Conservation (phyloP, 139 green algal genomes). For the Picochlorum sp. region DNA sequence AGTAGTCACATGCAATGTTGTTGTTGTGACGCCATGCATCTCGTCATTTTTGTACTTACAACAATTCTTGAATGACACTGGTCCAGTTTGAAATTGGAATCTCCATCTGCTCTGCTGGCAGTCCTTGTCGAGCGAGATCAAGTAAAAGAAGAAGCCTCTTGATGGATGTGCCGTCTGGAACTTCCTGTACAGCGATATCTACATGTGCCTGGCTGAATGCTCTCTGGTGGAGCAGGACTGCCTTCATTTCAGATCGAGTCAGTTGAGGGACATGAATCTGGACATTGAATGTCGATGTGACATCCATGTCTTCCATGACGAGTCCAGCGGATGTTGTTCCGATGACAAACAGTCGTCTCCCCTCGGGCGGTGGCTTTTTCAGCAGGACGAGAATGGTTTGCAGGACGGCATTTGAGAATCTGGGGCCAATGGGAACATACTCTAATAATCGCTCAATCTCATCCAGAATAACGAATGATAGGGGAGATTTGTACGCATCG, state of each 20-base stretch:
- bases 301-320: slow-evolving; percentile 58
- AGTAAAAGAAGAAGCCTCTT: slow-evolving; percentile 94
- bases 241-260: slow-evolving; percentile 50
- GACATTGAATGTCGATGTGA: slow-evolving; percentile 80
- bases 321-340: slow-evolving; percentile 53
- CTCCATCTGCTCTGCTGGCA: slow-evolving; percentile 12
- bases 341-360: slow-evolving; percentile 79
- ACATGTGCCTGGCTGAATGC: slow-evolving; percentile 45
- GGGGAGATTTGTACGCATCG: slow-evolving; percentile 81
- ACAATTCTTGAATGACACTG: slow-evolving; percentile 24
- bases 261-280: slow-evolving; percentile 76
- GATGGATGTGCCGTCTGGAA: slow-evolving; percentile 66
- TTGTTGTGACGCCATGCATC: background rate
- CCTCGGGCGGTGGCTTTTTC: slow-evolving; percentile 82
- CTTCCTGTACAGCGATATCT: slow-evolving; percentile 18
- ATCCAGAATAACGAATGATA: slow-evolving; percentile 89
- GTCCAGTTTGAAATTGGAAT: slow-evolving; percentile 17
- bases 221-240: slow-evolving; percentile 57
- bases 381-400: slow-evolving; percentile 91
- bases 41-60: background rate
- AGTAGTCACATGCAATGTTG: too few species aligned
- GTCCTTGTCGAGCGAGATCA: slow-evolving; percentile 78
- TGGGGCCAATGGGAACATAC: slow-evolving; percentile 92
- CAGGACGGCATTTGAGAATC: slow-evolving; percentile 92
- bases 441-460: slow-evolving; percentile 97